Percentiles rank a stretch among this genome's conserved stretches.
Conservation (phyloP, 495 filamentous ascomycete genomes). For the Lasiosphaeriaceae sp. region DNA sequence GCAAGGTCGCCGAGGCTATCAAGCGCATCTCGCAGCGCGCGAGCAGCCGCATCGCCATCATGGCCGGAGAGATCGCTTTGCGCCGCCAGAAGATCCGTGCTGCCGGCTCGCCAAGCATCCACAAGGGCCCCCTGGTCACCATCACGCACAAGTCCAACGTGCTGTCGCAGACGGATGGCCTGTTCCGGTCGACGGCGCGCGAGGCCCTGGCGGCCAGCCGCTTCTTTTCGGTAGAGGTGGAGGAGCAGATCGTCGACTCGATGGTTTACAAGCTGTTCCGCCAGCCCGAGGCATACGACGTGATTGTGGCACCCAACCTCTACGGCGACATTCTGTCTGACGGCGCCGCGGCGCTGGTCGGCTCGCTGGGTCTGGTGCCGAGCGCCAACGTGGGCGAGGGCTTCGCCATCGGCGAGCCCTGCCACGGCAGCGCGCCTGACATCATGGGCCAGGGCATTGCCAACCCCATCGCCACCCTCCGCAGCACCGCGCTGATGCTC, state of each 20-base stretch:
- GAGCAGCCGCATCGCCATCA: slow-evolving; percentile 76
- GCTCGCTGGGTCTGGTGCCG: slow-evolving; percentile 91
- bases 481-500: slow-evolving; percentile 90
- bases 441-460: slow-evolving; percentile 90
- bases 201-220: slow-evolving; percentile 60
- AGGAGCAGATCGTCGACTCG: slow-evolving; percentile 97
- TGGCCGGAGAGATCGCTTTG: slow-evolving; percentile 91
- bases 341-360: slow-evolving; percentile 91
- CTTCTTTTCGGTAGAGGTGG: slow-evolving; percentile 63
- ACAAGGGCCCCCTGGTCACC: slow-evolving; percentile 73
- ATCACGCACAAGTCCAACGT: slow-evolving; percentile 99
- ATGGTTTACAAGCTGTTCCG: slow-evolving; percentile 99
- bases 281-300: slow-evolving; percentile 89
- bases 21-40: slow-evolving; percentile 91
- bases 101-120: slow-evolving; percentile 47
- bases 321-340: slow-evolving; percentile 97
- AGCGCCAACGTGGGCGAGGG: slow-evolving; percentile 91
- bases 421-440: slow-evolving; percentile 93
- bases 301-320: slow-evolving; percentile 95
- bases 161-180: slow-evolving; percentile 89
- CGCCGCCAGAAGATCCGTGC: slow-evolving; percentile 74
- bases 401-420: slow-evolving; percentile 97
- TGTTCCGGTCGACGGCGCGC: slow-evolving; percentile 81
- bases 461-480: slow-evolving; percentile 92
- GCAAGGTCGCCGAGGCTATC: slow-evolving; percentile 93